phyloP scores from a whole-genome alignment of 805 yeast genomes.

The Metschnikowia lochheadii region DNA sequence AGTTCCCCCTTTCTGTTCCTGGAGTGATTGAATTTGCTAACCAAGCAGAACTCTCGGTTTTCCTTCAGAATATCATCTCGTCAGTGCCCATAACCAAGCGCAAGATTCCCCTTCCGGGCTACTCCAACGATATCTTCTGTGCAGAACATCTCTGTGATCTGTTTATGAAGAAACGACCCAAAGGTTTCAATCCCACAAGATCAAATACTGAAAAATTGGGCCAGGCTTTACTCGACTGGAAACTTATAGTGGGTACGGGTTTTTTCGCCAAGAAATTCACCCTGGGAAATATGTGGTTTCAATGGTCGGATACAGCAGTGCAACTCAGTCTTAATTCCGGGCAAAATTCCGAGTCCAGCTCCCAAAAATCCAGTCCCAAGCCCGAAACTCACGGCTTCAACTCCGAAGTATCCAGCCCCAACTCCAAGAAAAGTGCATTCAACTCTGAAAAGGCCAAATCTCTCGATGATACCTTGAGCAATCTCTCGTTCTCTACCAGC shows the following conservation, averaged over 20 bases:
- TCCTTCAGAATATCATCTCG: slow-evolving; percentile 22
- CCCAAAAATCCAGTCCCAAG: too few species aligned
- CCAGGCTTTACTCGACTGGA: slow-evolving; percentile 34
- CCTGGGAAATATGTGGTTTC: slow-evolving; percentile 43
- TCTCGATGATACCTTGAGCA: slow-evolving; percentile 15
- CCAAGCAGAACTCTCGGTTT: slow-evolving; percentile 18
- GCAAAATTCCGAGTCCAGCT: too few species aligned
- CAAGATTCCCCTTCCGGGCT: slow-evolving; percentile 39
- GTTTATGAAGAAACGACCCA: slow-evolving; percentile 23
- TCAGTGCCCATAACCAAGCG: slow-evolving; percentile 26
- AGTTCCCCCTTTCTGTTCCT: slow-evolving; percentile 33
- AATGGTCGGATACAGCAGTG: slow-evolving; percentile 37
- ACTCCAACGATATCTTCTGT: slow-evolving; percentile 35
- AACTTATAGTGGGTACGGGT: slow-evolving; percentile 29
- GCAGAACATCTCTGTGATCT: slow-evolving; percentile 36
- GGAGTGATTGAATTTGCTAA: slow-evolving; percentile 18
- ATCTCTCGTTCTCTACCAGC: slow-evolving; percentile 25
- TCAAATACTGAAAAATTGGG: slow-evolving; percentile 38
- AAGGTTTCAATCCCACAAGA: slow-evolving; percentile 34
- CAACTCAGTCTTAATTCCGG: slow-evolving; percentile 4
- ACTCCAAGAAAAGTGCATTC: too few species aligned
- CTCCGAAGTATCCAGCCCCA: too few species aligned
- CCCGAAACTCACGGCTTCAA: too few species aligned
- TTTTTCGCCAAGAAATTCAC: slow-evolving; percentile 34
- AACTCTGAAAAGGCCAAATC: neutral